These are phyloP conservation scores for Entomortierella lignicola DNA, from an alignment of 192 early-diverging fungal genomes.

Conservation along the genomic window DNA sequence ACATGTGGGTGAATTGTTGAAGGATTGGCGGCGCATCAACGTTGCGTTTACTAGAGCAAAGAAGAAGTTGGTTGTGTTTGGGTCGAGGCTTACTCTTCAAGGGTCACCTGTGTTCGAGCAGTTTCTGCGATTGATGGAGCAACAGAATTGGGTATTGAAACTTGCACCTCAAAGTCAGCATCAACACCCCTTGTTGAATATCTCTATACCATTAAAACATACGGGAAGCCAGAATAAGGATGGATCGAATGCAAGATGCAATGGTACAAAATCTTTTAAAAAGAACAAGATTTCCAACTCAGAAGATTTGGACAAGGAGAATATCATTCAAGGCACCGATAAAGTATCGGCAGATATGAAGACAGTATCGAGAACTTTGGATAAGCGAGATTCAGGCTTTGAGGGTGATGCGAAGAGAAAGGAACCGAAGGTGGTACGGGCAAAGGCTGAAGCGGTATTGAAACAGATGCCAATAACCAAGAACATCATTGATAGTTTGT, in stretches of 20 bases:
- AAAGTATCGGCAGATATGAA: not conserved
- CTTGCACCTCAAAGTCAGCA: conserved; percentile 15
- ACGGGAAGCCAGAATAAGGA: not conserved
- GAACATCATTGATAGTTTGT: conserved; percentile 38
- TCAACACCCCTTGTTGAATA: conserved; percentile 13
- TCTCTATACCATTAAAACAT: not conserved
- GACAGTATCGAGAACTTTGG: not conserved
- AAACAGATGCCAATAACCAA: conserved; percentile 21
- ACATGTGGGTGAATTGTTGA: conserved; percentile 86
- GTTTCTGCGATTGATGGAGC: conserved; percentile 63
- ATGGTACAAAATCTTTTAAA: too few species aligned
- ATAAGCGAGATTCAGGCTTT: not conserved
- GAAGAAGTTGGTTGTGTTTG: conserved; percentile 89
- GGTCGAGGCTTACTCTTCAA: conserved; percentile 78
- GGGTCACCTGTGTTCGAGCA: conserved; percentile 65
- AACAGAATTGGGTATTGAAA: conserved; percentile 32
- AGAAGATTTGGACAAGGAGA: not conserved
- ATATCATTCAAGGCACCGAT: not conserved
- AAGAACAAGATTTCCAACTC: not conserved
- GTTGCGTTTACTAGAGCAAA: conserved; percentile 95
- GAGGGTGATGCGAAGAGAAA: not conserved
- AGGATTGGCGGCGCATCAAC: conserved; percentile 94
- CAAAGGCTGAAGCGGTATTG: conserved; percentile 11
- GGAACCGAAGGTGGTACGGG: conserved; percentile 11
- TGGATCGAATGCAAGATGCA: not conserved